Conservation (phyloP, 1,139 yeast species). For the Wickerhamiella infanticola region DNA sequence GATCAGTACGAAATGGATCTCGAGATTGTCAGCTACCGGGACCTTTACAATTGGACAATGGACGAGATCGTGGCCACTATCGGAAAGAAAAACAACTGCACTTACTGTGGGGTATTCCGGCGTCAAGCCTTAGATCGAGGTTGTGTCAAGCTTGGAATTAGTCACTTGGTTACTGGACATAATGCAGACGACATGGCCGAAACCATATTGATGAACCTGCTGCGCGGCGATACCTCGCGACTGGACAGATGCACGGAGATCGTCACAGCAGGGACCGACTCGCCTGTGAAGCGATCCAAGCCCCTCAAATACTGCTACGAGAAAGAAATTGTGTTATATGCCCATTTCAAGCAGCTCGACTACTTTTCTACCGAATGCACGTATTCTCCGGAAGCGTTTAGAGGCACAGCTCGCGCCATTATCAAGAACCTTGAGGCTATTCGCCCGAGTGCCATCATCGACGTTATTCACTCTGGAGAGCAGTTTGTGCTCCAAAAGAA, state of each 20-base stretch:
- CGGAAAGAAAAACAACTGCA: slow-evolving; percentile 87
- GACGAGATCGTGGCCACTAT: slow-evolving; percentile 94
- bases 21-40: slow-evolving; percentile 79
- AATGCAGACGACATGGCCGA: slow-evolving; percentile 99
- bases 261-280: slow-evolving; percentile 45
- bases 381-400: slow-evolving; percentile 94
- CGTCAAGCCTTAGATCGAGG: slow-evolving; percentile 96
- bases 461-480: slow-evolving; percentile 89
- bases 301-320: slow-evolving; percentile 94
- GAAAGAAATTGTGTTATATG: slow-evolving; percentile 92
- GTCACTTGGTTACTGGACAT: slow-evolving; percentile 94
- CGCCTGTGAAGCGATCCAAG: slow-evolving; percentile 59
- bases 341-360: slow-evolving; percentile 88
- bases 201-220: slow-evolving; percentile 83
- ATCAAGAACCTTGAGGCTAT: slow-evolving; percentile 81
- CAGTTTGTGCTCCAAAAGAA: slow-evolving; percentile 53
- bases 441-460: slow-evolving; percentile 86
- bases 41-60: slow-evolving; percentile 91
- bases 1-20: slow-evolving; percentile 76
- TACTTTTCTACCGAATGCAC: slow-evolving; percentile 96
- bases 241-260: slow-evolving; percentile 82
- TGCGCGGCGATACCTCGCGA: slow-evolving; percentile 93
- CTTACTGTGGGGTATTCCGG: slow-evolving; percentile 94
- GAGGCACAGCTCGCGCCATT: slow-evolving; percentile 91
- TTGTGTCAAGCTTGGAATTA: slow-evolving; percentile 72